Conservation (phyloP, 495 filamentous ascomycete species). For the Penicillium antarcticum region DNA sequence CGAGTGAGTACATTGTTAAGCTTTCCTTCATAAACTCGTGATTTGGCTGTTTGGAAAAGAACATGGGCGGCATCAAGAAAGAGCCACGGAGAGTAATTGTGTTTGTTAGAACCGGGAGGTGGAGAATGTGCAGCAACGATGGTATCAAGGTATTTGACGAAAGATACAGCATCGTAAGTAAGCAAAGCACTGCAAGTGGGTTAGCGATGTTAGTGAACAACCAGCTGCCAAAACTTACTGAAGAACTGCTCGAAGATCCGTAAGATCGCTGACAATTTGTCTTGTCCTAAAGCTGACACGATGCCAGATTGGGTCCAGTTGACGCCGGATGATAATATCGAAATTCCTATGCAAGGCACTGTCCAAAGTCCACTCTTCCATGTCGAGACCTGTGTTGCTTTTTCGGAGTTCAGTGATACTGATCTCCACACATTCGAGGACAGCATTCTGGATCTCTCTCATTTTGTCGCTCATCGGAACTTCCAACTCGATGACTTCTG, state of each 20-base stretch:
- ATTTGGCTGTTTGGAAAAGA: slow-evolving; percentile 87
- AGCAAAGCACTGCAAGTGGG: slow-evolving; percentile 54
- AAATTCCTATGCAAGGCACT: slow-evolving; percentile 92
- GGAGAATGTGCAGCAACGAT: slow-evolving; percentile 89
- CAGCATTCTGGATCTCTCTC: slow-evolving; percentile 87
- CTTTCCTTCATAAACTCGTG: slow-evolving; percentile 80
- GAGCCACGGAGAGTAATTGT: slow-evolving; percentile 92
- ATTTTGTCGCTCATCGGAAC: slow-evolving; percentile 96
- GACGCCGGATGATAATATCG: slow-evolving; percentile 81
- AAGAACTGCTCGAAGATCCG: slow-evolving; percentile 80
- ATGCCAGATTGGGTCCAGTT: slow-evolving; percentile 96
- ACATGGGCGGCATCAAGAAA: slow-evolving; percentile 94
- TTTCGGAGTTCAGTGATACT: slow-evolving; percentile 91
- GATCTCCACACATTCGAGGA: slow-evolving; percentile 94
- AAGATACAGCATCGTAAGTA: slow-evolving; percentile 85
- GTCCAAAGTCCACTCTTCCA: slow-evolving; percentile 97
- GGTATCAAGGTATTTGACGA: slow-evolving; percentile 90
- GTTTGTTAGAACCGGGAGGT: slow-evolving; percentile 78
- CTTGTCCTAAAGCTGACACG: slow-evolving; percentile 90
- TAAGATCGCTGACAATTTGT: slow-evolving; percentile 88
- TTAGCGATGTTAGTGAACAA: slow-evolving; percentile 11
- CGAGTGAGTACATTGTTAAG: slow-evolving; percentile 41
- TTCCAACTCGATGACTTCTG: slow-evolving; percentile 94
- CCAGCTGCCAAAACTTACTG: slow-evolving; percentile 46
- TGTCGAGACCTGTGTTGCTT: slow-evolving; percentile 80